Percentiles rank a stretch among this genome's conserved stretches.
Evolutionary conservation across 169 alveolate genomes (phyloP).

Genomic region (Babesia sp.): DNA sequence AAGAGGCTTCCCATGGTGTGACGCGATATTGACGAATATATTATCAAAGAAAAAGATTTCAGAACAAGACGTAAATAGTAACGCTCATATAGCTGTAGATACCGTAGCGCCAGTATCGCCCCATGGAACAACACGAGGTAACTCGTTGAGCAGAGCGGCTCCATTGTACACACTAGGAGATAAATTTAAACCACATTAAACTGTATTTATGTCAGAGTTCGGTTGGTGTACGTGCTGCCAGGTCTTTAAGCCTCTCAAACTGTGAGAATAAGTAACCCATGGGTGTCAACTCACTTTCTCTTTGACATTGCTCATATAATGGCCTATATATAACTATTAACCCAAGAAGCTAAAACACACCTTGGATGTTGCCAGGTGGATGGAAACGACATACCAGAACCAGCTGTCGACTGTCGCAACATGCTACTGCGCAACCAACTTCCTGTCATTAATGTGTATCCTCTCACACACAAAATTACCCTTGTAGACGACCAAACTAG

Average conservation of each 20-base stretch:
- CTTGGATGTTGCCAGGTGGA: slow-evolving; percentile 68
- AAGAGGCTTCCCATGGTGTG: slow-evolving; percentile 53
- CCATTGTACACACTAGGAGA: not conserved
- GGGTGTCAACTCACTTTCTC: slow-evolving; percentile 33
- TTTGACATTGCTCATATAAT: slow-evolving; percentile 32
- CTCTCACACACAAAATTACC: slow-evolving; percentile 16
- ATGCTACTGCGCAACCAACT: slow-evolving; percentile 63
- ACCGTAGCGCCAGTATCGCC: slow-evolving; percentile 19
- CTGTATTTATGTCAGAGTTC: not conserved
- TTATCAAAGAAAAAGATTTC: no score
- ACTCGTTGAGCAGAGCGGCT: not conserved
- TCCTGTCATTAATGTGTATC: slow-evolving; percentile 6
- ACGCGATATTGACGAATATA: slow-evolving; percentile 1
- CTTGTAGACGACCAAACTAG: slow-evolving; percentile 44
- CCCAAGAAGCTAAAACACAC: not conserved
- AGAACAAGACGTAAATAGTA: no score
- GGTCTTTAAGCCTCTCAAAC: slow-evolving; percentile 14
- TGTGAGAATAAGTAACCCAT: not conserved
- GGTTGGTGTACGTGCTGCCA: not conserved
- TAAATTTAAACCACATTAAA: not conserved
- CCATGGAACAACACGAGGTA: slow-evolving; percentile 23
- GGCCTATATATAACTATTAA: slow-evolving; percentile 19
- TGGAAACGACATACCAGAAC: slow-evolving; percentile 57
- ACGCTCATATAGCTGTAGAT: no score
- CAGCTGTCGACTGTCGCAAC: slow-evolving; percentile 40